Evolutionary conservation across 331 rosid species (phyloP), one percentile per base, ranked within the genome.

Genomic region (Malus hybrid): DNA sequence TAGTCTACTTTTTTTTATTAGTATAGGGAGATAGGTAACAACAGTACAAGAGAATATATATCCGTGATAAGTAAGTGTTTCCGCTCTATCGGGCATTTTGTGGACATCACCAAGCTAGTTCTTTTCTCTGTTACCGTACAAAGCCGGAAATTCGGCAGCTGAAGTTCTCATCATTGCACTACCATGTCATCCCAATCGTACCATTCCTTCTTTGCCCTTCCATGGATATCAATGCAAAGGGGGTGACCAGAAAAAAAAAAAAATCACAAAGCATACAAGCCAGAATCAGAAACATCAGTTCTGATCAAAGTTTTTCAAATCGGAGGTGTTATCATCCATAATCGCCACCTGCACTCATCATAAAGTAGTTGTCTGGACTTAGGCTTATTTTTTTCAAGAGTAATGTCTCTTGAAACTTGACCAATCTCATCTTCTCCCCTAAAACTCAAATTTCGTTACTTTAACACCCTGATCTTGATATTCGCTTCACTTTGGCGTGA

Each of bases 321-420:
- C 97, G 15, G 98, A 97, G 70, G 97, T 91, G 73, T 90, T 93
- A 79, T 88, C 97, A 77, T 93, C 98, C 75, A 93, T 81, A 93
- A 93, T 76, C 97, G 89, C 48, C 98, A 85, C 83, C 88, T 91
- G 79, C 98, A 93, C 86, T 93, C 98, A 78, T 93, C 98, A 73
- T 93, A 93, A 72, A 93, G 42, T 36, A 36, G 42, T 36, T 36
- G 44, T 36, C 44, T 9, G 44, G 3, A 36, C 10, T 29, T 36
- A 0, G 44, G 11, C 11, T 36, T 36, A 36, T 36, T 36, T 36
- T 36, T 36, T 36, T 1, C 44, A 36, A 36, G 10, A 36, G 42
- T 36, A 34, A 34, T 34, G 39, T 34, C 42, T 36, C 42, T 36
- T 36, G 10, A 36, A 36, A 36, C 42, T 8, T 8, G 42, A 8